Conservation (phyloP, 495 filamentous ascomycete genomes). For the Sphaerosporella brunnea region DNA sequence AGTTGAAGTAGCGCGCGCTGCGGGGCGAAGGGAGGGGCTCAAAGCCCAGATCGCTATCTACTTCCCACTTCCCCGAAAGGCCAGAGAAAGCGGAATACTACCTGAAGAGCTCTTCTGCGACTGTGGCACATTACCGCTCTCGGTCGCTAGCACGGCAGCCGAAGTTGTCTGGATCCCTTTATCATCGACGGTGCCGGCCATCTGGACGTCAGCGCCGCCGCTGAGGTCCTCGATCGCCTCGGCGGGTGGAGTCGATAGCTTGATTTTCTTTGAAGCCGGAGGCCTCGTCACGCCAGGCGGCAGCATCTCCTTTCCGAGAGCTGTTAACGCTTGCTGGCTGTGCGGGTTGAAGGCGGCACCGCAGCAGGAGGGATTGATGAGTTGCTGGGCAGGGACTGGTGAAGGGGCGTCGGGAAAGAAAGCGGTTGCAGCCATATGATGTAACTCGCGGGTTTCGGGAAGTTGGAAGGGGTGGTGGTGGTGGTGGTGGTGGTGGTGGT, state of each 20-base stretch:
- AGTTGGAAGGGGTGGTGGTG: background rate
- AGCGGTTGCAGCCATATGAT: background rate
- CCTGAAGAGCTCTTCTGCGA: background rate
- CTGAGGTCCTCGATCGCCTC: background rate
- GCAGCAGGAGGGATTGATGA: background rate
- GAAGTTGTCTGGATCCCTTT: conserved; percentile 5
- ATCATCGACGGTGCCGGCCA: background rate
- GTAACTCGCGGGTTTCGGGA: background rate
- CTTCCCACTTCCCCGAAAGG: no score
- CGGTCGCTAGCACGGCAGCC: background rate
- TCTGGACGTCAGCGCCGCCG: background rate
- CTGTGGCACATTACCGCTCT: background rate
- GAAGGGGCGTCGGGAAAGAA: background rate
- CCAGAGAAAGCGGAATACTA: no score
- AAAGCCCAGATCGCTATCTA: background rate
- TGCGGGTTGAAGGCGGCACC: background rate
- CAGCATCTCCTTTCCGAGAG: background rate
- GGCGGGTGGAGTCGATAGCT: background rate
- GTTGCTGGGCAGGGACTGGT: background rate
- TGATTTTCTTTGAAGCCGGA: conserved; percentile 2
- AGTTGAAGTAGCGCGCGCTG: background rate
- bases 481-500: background rate
- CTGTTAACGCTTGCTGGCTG: background rate
- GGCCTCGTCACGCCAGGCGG: background rate
- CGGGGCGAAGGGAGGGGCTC: background rate